These are phyloP conservation scores for Taxawa tesnikishii DNA, from an alignment of 2,329 filamentous ascomycete genomes.

Conservation along the genomic window DNA sequence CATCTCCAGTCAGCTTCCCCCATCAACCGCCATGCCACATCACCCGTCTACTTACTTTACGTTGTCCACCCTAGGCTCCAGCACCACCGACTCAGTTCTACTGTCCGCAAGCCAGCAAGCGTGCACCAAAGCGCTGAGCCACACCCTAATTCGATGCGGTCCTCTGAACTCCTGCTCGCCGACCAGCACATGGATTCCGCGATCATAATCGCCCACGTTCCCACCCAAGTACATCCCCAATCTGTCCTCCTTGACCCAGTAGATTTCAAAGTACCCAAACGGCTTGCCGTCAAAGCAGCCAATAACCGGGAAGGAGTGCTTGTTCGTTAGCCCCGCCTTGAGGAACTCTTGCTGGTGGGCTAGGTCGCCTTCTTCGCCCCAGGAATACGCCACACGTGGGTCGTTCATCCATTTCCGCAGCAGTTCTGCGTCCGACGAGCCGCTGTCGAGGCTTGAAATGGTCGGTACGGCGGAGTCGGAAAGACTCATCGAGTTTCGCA, in stretches of 20 bases:
- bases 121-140: constrained; percentile 80
- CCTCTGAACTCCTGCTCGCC: constrained; percentile 89
- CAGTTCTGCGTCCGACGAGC: constrained; percentile 49
- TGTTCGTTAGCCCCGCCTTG: constrained; percentile 47
- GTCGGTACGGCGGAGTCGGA: constrained; percentile 35
- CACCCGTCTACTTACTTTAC: constrained; percentile 50
- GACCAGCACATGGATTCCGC: constrained; percentile 77
- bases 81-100: constrained; percentile 67
- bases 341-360: constrained; percentile 57
- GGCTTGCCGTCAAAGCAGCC: constrained; percentile 90
- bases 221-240: constrained; percentile 57
- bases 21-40: too few relatives aligned
- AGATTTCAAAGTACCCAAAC: constrained; percentile 95
- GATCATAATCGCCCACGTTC: constrained; percentile 65
- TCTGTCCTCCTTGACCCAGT: constrained; percentile 91
- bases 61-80: constrained; percentile 91
- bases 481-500: constrained; percentile 27
- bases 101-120: constrained; percentile 67
- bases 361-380: constrained; percentile 54
- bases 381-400: constrained; percentile 71
- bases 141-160: constrained; percentile 59
- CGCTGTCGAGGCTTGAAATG: constrained; percentile 14
- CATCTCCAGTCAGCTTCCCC: too few relatives aligned
- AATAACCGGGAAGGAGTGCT: constrained; percentile 80
- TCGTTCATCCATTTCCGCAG: constrained; percentile 83